Evolutionary conservation across 2,329 filamentous ascomycete species (phyloP).

Genomic region (Leptographium procerum): DNA sequence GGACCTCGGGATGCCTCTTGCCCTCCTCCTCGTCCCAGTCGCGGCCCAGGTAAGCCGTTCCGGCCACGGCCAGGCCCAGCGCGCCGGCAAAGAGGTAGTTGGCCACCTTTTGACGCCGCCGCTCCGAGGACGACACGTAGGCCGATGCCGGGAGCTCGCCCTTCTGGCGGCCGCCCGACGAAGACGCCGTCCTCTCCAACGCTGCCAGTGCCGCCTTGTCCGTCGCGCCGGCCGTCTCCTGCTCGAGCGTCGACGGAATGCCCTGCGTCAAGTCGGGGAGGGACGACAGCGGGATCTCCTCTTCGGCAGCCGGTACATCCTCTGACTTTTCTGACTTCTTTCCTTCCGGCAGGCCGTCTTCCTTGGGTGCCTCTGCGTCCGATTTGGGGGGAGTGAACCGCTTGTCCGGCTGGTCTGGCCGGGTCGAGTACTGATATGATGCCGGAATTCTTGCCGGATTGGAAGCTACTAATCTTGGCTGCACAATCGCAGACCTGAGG

Average conservation of each 20-base stretch:
- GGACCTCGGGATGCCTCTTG: conserved; percentile 52
- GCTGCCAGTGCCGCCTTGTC: conserved; percentile 24
- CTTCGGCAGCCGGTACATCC: conserved; percentile 10
- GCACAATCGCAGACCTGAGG: background rate
- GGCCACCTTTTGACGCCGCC: conserved; percentile 63
- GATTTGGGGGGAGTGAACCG: background rate
- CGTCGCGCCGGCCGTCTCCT: conserved; percentile 50
- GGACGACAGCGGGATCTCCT: conserved; percentile 45
- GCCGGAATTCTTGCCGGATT: background rate
- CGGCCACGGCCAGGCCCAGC: conserved; percentile 42
- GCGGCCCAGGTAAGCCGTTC: conserved; percentile 66
- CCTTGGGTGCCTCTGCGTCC: too few species aligned
- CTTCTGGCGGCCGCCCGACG: conserved; percentile 38
- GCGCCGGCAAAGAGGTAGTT: conserved; percentile 61
- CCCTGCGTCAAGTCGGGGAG: conserved; percentile 89
- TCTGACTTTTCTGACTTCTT: too few species aligned
- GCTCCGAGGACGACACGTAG: conserved; percentile 85
- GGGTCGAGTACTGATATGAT: conserved; percentile 3
- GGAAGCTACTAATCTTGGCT: background rate
- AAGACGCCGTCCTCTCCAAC: conserved; percentile 19
- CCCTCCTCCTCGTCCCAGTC: conserved; percentile 80
- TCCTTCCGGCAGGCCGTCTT: background rate
- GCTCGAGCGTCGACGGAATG: conserved; percentile 81
- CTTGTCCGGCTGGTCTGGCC: background rate
- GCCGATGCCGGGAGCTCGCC: conserved; percentile 63